A percentile compares a stretch with the other conserved stretches of the same genome.
Conservation (phyloP, 352 stramenopile species). For the Pseudoperonospora humuli region DNA sequence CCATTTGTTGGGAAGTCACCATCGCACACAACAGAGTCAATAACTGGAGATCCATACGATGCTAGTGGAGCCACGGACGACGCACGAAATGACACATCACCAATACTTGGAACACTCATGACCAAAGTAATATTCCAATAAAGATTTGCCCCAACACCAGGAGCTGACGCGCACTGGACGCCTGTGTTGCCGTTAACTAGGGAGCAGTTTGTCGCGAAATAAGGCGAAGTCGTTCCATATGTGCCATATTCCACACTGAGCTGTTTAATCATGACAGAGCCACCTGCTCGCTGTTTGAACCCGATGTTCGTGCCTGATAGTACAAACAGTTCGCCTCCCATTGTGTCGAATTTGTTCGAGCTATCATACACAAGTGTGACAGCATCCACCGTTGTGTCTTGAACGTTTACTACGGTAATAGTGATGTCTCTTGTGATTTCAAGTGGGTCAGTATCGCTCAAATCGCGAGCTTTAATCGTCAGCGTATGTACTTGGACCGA, state of each 20-base stretch:
- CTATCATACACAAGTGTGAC: conserved; percentile 3
- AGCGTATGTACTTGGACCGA: conserved; percentile 35
- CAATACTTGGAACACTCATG: conserved; percentile 28
- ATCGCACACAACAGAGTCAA: conserved; percentile 24
- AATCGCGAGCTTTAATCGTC: conserved; percentile 29
- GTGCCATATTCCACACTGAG: conserved; percentile 36
- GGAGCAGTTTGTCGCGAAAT: conserved; percentile 30
- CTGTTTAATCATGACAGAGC: conserved; percentile 26
- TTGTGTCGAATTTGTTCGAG: conserved; percentile 20
- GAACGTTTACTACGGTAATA: conserved; percentile 11
- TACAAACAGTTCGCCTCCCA: conserved; percentile 29
- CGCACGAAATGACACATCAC: conserved; percentile 35
- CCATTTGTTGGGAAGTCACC: conserved; percentile 33
- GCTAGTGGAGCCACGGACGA: conserved; percentile 27
- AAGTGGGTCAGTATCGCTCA: conserved; percentile 14
- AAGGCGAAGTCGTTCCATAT: conserved; percentile 30
- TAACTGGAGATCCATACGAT: conserved; percentile 27
- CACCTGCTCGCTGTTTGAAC: conserved; percentile 41
- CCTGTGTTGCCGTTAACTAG: conserved; percentile 39
- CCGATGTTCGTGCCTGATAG: conserved; percentile 45
- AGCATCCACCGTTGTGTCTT: conserved; percentile 17
- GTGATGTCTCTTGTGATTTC: conserved; percentile 5
- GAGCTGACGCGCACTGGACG: conserved; percentile 32
- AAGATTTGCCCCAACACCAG: conserved; percentile 31
- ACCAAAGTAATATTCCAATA: conserved; percentile 48